Conservation (phyloP, 2,329 filamentous ascomycete genomes). For the Sclerotinia borealis region DNA sequence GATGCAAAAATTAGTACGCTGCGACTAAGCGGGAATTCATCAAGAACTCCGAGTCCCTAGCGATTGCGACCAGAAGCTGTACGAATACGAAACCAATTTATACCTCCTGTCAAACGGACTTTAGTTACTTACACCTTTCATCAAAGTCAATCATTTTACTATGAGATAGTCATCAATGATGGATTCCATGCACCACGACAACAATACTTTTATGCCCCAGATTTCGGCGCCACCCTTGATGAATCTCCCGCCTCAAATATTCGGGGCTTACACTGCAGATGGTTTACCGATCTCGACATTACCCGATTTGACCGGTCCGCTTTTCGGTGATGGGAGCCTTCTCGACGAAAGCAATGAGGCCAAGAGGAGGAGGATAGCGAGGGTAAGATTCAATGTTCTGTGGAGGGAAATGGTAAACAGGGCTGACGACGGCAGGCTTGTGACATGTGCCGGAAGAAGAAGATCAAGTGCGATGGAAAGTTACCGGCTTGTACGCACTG, state of each 20-base stretch:
- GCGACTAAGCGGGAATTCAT: not conserved
- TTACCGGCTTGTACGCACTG: slow-evolving; percentile 93
- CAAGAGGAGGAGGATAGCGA: slow-evolving; percentile 54
- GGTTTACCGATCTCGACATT: slow-evolving; percentile 53
- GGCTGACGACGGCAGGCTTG: slow-evolving; percentile 43
- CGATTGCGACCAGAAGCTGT: not conserved
- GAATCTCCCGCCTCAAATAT: slow-evolving; percentile 64
- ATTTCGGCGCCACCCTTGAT: slow-evolving; percentile 55
- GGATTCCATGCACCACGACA: slow-evolving; percentile 15
- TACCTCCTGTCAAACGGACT: not conserved
- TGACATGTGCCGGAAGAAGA: slow-evolving; percentile 83
- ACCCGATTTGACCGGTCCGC: slow-evolving; percentile 51
- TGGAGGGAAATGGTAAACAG: not conserved
- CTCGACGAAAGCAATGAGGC: slow-evolving; percentile 69
- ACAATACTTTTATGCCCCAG: slow-evolving; percentile 44
- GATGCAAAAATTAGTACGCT: not conserved
- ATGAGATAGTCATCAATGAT: slow-evolving; percentile 20
- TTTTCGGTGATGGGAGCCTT: slow-evolving; percentile 52
- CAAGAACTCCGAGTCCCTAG: not conserved
- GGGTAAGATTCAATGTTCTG: slow-evolving; percentile 43
- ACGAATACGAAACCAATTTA: slow-evolving; percentile 10
- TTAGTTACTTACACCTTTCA: not conserved
- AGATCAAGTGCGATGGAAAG: slow-evolving; percentile 97
- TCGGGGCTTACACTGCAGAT: slow-evolving; percentile 56
- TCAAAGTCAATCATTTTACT: not conserved